Evolutionary conservation across 2,329 filamentous ascomycete genomes (phyloP).

Genomic region (Shiraia sp.): DNA sequence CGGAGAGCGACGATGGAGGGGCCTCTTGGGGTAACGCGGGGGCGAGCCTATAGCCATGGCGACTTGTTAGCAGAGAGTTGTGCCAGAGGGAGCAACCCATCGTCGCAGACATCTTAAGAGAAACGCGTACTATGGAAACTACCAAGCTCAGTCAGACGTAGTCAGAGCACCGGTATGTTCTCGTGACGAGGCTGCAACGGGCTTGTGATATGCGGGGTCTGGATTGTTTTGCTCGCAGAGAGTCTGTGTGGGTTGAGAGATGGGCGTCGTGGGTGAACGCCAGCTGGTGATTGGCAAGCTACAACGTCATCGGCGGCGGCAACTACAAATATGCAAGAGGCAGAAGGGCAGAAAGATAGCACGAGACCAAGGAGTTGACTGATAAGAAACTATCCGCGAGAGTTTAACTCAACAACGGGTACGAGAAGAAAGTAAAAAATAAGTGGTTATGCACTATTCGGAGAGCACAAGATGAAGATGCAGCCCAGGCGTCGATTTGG

Average conservation of each 20-base stretch:
- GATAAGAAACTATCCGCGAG: neutral
- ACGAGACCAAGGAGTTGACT: slow-evolving; percentile 9
- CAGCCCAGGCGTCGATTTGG: too few relatives aligned
- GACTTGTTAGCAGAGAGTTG: slow-evolving; percentile 26
- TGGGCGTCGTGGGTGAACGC: slow-evolving; percentile 31
- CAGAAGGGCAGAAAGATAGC: slow-evolving; percentile 4
- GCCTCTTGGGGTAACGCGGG: slow-evolving; percentile 23
- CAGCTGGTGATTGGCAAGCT: slow-evolving; percentile 35
- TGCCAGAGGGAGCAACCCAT: neutral
- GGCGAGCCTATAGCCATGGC: slow-evolving; percentile 37
- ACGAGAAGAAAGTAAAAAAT: too few relatives aligned
- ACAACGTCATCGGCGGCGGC: slow-evolving; percentile 21
- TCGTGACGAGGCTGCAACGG: slow-evolving; percentile 31
- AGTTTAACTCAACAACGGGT: neutral
- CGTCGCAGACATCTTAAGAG: slow-evolving; percentile 7
- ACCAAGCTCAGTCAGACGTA: slow-evolving; percentile 12
- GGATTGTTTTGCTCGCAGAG: slow-evolving; percentile 3
- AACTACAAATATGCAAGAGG: neutral
- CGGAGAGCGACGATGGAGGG: slow-evolving; percentile 34
- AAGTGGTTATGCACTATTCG: too few relatives aligned
- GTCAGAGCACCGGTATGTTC: slow-evolving; percentile 20
- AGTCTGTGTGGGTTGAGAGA: neutral
- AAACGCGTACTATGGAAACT: slow-evolving; percentile 24
- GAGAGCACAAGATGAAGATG: too few relatives aligned
- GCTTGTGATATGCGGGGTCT: slow-evolving; percentile 15